Evolutionary conservation across 345 rosid species (phyloP).

Genomic region (Dipteronia sinensis): DNA sequence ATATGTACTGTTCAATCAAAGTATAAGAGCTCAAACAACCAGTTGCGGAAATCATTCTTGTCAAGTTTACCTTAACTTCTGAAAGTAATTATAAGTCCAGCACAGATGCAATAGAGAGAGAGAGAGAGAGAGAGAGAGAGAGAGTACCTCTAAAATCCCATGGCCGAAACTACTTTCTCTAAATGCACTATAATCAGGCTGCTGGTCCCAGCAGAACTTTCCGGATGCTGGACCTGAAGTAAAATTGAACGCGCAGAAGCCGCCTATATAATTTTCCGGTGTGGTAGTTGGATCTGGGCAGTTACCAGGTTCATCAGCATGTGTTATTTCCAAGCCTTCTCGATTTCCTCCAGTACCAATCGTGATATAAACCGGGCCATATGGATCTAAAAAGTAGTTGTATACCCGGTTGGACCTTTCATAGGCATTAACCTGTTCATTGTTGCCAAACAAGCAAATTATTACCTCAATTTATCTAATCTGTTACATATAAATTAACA

Average conservation of each 20-base stretch:
- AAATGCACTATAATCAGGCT: conserved; percentile 89
- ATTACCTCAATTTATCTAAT: conserved; percentile 3
- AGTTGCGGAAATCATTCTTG: not conserved
- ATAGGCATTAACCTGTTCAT: conserved; percentile 78
- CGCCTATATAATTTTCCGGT: conserved; percentile 50
- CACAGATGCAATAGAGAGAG: too few species aligned
- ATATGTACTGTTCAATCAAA: not conserved
- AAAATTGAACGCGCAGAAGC: conserved; percentile 78
- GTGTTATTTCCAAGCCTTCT: conserved; percentile 61
- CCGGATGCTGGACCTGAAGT: conserved; percentile 71
- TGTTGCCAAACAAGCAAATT: not conserved
- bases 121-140: too few species aligned
- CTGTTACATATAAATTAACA: not conserved
- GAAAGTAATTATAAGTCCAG: too few species aligned
- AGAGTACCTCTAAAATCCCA: conserved; percentile 86
- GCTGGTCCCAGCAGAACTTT: conserved; percentile 85
- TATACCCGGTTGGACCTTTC: conserved; percentile 93
- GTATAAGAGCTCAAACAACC: not conserved
- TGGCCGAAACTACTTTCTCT: conserved; percentile 96
- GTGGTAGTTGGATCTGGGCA: conserved; percentile 66
- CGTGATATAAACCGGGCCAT: conserved; percentile 74
- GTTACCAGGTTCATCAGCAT: conserved; percentile 87
- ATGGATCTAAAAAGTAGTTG: conserved; percentile 77
- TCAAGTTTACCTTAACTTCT: too few species aligned
- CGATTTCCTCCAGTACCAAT: conserved; percentile 82